Evolutionary conservation across 192 early-diverging fungal genomes (phyloP).

Genomic region (Entophlyctis luteolus): DNA sequence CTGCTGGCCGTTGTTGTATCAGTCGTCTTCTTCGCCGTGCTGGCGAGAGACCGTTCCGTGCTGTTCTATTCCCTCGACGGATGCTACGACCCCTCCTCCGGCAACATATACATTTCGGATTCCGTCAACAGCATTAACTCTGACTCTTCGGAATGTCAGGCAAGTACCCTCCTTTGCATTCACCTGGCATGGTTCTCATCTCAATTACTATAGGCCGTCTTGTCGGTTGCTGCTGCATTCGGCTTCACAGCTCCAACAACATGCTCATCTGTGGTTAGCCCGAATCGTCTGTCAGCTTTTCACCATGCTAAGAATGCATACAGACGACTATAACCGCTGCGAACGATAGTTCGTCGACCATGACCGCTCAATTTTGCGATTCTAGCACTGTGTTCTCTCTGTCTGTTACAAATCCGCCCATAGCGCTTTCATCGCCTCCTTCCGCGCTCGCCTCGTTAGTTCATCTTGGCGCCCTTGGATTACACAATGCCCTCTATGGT

Average conservation of each 20-base stretch:
- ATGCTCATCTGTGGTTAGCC: background rate
- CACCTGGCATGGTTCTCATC: background rate
- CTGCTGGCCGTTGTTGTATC: too few species aligned
- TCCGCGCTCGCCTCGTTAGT: background rate
- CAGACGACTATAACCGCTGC: slow-evolving; percentile 7
- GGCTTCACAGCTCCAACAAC: background rate
- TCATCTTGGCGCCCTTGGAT: background rate
- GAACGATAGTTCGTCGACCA: background rate
- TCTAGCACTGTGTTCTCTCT: background rate
- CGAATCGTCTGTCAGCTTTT: background rate
- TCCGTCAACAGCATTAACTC: background rate
- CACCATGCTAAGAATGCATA: background rate
- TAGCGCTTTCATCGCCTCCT: background rate
- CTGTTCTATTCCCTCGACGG: background rate
- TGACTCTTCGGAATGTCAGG: background rate
- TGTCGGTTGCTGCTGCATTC: background rate
- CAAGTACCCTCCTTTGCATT: background rate
- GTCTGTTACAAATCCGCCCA: slow-evolving; percentile 11
- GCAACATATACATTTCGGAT: background rate
- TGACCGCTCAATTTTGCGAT: slow-evolving; percentile 15
- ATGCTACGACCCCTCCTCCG: slow-evolving; percentile 9
- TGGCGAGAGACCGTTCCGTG: too few species aligned
- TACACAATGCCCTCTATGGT: slow-evolving; percentile 10
- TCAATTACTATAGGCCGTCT: slow-evolving; percentile 8
- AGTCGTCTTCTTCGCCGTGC: too few species aligned